Percentiles rank a stretch among this genome's conserved stretches.
phyloP scores from a whole-genome alignment of 208 protist genomes.

The Porcisia hertigi region DNA sequence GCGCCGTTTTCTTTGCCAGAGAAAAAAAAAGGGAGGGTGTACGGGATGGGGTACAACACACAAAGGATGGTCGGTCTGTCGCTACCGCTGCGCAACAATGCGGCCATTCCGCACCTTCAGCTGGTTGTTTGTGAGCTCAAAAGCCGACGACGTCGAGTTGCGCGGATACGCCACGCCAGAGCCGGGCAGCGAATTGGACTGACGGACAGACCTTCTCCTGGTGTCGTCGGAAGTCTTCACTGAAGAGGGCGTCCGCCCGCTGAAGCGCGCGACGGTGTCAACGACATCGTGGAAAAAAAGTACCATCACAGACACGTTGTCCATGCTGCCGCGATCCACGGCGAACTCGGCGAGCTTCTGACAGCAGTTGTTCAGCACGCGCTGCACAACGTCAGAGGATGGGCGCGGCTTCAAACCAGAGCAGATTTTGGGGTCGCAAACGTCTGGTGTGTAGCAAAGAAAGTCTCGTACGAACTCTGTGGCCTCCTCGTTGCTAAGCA shows the following conservation, averaged over 20 bases:
- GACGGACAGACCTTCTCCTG: not conserved
- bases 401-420: constrained; percentile 42
- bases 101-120: constrained; percentile 33
- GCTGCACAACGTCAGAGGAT: constrained; percentile 44
- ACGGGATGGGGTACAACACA: not conserved
- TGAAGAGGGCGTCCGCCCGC: constrained; percentile 2
- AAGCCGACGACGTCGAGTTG: constrained; percentile 13
- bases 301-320: constrained; percentile 80
- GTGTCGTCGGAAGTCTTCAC: not conserved
- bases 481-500: constrained; percentile 83
- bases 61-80: not conserved
- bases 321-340: constrained; percentile 76
- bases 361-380: constrained; percentile 72
- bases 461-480: constrained; percentile 81
- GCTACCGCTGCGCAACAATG: constrained; percentile 21
- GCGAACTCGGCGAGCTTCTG: constrained; percentile 85
- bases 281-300: constrained; percentile 85
- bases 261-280: constrained; percentile 61
- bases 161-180: constrained; percentile 2
- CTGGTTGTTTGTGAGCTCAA: constrained; percentile 30
- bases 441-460: constrained; percentile 72
- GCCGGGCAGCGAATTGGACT: not conserved
- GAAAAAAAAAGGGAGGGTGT: not conserved
- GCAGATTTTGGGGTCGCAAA: constrained; percentile 38
- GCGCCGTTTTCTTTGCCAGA: not conserved